Evolutionary conservation across 2,329 filamentous ascomycete genomes (phyloP).

Genomic region (Elsinoe fawcettii): DNA sequence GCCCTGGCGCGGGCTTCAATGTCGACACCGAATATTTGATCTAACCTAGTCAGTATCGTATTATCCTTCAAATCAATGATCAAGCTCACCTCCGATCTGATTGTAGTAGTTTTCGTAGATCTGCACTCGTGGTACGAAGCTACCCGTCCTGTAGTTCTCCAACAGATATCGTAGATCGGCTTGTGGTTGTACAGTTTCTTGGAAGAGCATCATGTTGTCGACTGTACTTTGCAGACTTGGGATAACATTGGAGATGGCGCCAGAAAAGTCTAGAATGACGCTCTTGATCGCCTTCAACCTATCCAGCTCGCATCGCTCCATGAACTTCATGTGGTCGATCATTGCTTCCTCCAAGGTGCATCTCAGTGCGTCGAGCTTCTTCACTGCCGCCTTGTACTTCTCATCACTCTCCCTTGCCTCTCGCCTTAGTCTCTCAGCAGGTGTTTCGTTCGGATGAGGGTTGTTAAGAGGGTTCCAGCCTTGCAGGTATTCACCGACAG

Average conservation of each 20-base stretch:
- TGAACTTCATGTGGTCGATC: constrained; percentile 83
- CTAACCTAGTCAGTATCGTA: constrained; percentile 33
- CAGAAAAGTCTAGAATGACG: constrained; percentile 94
- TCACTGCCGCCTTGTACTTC: constrained; percentile 79
- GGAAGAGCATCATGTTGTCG: constrained; percentile 98
- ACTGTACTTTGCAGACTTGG: constrained; percentile 91
- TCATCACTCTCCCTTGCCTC: constrained; percentile 89
- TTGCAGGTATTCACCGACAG: constrained; percentile 80
- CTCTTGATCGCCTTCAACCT: constrained; percentile 96
- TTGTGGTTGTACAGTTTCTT: constrained; percentile 92
- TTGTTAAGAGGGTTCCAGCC: constrained; percentile 93
- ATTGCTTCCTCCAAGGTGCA: constrained; percentile 96
- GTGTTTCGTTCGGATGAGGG: constrained; percentile 86
- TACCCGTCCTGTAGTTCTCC: constrained; percentile 93
- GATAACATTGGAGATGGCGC: constrained; percentile 95
- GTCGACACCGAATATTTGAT: constrained; percentile 96
- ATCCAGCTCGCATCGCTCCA: constrained; percentile 95
- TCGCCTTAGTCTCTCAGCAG: constrained; percentile 72
- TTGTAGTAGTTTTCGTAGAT: constrained; percentile 99
- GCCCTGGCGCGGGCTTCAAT: constrained; percentile 89
- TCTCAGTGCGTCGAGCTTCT: constrained; percentile 78
- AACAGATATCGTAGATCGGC: constrained; percentile 88
- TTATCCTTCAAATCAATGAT: too few relatives aligned
- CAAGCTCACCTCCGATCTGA: constrained; percentile 62
- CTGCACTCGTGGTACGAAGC: constrained; percentile 80